Evolutionary conservation across 2,329 filamentous ascomycete species (phyloP).

Genomic region (Sclerotinia trifoliorum): DNA sequence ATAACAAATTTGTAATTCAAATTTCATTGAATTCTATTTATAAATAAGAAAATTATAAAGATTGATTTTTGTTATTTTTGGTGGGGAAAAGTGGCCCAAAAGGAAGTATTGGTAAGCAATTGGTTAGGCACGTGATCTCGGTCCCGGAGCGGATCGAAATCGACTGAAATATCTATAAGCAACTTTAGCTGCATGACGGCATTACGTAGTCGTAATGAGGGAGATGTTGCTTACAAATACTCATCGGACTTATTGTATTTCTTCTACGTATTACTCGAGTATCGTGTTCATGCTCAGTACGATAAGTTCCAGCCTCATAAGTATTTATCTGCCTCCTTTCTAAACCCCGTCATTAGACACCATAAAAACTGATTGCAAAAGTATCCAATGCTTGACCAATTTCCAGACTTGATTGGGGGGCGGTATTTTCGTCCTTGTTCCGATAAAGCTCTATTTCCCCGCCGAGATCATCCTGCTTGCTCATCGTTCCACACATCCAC

Average conservation of each 20-base stretch:
- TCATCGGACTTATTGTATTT: not conserved
- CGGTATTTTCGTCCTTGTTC: not conserved
- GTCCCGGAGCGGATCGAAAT: not conserved
- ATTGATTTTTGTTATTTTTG: too few species aligned
- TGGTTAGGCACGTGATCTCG: not conserved
- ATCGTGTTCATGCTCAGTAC: not conserved
- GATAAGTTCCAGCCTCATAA: not conserved
- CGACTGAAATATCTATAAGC: not conserved
- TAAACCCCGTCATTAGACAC: not conserved
- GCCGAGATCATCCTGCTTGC: not conserved
- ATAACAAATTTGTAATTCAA: too few species aligned
- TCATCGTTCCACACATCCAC: conserved; percentile 2
- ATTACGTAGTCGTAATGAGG: not conserved
- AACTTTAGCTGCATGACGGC: not conserved
- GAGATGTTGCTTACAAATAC: not conserved
- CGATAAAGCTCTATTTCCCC: not conserved
- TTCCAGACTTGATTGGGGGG: not conserved
- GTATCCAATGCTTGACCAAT: not conserved
- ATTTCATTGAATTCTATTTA: too few species aligned
- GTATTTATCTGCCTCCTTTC: not conserved
- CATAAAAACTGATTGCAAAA: not conserved
- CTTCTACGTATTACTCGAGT: not conserved
- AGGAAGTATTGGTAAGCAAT: too few species aligned
- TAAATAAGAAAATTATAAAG: too few species aligned
- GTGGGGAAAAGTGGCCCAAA: too few species aligned